These are phyloP conservation scores for Citrus sp. DNA, from an alignment of 345 rosid genomes.

Conservation along the genomic window DNA sequence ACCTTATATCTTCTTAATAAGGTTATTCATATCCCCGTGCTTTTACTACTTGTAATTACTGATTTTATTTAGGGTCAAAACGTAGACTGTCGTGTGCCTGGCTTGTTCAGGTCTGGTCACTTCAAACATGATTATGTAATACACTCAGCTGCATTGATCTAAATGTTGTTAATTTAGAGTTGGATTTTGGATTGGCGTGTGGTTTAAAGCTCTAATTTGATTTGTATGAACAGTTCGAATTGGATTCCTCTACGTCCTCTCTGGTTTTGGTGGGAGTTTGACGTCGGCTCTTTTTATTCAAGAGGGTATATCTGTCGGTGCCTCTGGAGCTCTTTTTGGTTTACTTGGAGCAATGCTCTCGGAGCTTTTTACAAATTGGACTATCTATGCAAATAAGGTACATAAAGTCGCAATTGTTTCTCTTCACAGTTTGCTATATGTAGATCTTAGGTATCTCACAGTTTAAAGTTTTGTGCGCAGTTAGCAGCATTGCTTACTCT, in stretches of 20 bases:
- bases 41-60: not conserved
- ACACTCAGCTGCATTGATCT: not conserved
- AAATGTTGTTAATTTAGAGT: not conserved
- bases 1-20: not conserved
- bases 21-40: not conserved
- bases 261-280: conserved; percentile 95
- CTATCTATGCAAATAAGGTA: conserved; percentile 90
- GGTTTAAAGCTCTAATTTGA: not conserved
- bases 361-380: conserved; percentile 93
- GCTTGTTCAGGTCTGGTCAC: not conserved
- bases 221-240: conserved; percentile 61
- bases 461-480: conserved; percentile 42
- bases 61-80: not conserved
- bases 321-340: conserved; percentile 97
- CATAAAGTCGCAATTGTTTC: not conserved
- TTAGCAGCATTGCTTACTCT: conserved; percentile 86
- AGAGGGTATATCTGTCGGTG: conserved; percentile 87
- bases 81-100: not conserved
- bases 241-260: conserved; percentile 67
- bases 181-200: not conserved
- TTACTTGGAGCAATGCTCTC: conserved; percentile 96
- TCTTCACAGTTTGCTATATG: conserved; percentile 2
- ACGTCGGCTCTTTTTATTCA: conserved; percentile 80
- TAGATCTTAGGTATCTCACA: conserved; percentile 14
- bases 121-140: not conserved